A percentile compares a stretch with the other conserved stretches of the same genome.
Conservation (phyloP, 2,329 filamentous ascomycete genomes). For the Colletotrichum sp. region DNA sequence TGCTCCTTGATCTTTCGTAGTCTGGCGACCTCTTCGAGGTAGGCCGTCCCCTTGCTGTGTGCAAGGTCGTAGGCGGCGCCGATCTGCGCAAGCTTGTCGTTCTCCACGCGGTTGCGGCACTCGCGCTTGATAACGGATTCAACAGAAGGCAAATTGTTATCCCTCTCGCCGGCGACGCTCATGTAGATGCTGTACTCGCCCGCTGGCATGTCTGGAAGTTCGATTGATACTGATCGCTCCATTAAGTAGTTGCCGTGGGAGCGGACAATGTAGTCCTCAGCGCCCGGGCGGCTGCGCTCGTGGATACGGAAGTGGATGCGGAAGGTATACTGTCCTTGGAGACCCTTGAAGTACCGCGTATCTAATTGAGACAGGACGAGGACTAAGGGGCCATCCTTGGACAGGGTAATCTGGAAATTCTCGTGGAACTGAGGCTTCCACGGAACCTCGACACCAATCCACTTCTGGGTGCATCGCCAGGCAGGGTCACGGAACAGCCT, state of each 20-base stretch:
- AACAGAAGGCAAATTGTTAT: conserved; percentile 47
- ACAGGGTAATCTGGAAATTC: conserved; percentile 64
- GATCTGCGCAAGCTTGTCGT: conserved; percentile 64
- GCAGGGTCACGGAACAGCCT: conserved; percentile 63
- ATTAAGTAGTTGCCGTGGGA: conserved; percentile 65
- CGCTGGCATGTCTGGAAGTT: conserved; percentile 59
- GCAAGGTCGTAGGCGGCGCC: conserved; percentile 65
- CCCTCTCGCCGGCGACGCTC: conserved; percentile 56
- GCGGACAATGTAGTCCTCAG: conserved; percentile 65
- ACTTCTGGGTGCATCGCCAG: conserved; percentile 64
- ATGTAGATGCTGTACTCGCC: conserved; percentile 64
- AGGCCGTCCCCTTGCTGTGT: conserved; percentile 60
- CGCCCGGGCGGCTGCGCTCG: conserved; percentile 50
- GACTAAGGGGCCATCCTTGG: conserved; percentile 61
- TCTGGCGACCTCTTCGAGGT: conserved; percentile 55
- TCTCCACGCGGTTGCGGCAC: conserved; percentile 51
- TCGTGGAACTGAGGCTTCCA: conserved; percentile 68
- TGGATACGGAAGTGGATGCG: conserved; percentile 58
- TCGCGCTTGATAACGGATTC: conserved; percentile 63
- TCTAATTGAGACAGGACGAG: conserved; percentile 68
- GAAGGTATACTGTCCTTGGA: conserved; percentile 63
- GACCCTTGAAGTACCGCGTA: conserved; percentile 64
- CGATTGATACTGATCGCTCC: conserved; percentile 63
- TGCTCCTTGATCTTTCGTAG: conserved; percentile 55
- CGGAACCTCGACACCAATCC: conserved; percentile 66